phyloP scores from a whole-genome alignment of 2,329 filamentous ascomycete species.

The Calonectria fujianensis region DNA sequence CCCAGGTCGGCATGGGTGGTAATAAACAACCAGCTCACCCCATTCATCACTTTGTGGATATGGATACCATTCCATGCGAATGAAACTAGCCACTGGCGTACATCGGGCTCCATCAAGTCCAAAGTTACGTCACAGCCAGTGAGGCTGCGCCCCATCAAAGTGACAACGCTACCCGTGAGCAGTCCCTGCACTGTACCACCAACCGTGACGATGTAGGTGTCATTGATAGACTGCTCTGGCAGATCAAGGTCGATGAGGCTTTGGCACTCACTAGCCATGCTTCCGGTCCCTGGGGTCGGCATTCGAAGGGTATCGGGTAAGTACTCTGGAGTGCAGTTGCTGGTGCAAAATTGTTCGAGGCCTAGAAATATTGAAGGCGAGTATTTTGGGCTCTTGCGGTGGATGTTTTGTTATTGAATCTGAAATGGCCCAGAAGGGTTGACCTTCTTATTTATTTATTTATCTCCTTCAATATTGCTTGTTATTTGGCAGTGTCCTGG shows the following conservation, averaged over 20 bases:
- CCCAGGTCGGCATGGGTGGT: background rate
- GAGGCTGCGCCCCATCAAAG: background rate
- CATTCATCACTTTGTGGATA: background rate
- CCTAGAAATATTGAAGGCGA: background rate
- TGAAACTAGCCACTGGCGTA: background rate
- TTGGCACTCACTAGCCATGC: conserved; percentile 9
- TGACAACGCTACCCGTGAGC: background rate
- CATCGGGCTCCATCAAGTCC: background rate
- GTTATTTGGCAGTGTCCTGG: background rate
- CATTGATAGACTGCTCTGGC: background rate
- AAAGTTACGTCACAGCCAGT: background rate
- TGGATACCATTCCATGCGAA: background rate
- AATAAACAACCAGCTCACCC: conserved; percentile 16
- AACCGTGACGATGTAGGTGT: background rate
- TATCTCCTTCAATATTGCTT: background rate
- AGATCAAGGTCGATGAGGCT: conserved; percentile 14
- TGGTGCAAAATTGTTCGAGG: background rate
- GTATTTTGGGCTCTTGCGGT: background rate
- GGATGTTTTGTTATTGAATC: background rate
- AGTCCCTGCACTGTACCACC: background rate
- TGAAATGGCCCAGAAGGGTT: background rate
- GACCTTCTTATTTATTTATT: background rate
- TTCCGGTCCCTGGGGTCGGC: background rate
- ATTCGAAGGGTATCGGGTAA: background rate
- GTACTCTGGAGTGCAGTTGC: background rate